Percentiles rank a stretch among this genome's conserved stretches.
Evolutionary conservation across 2,329 filamentous ascomycete genomes (phyloP).

Genomic region (Epichloe baconii): DNA sequence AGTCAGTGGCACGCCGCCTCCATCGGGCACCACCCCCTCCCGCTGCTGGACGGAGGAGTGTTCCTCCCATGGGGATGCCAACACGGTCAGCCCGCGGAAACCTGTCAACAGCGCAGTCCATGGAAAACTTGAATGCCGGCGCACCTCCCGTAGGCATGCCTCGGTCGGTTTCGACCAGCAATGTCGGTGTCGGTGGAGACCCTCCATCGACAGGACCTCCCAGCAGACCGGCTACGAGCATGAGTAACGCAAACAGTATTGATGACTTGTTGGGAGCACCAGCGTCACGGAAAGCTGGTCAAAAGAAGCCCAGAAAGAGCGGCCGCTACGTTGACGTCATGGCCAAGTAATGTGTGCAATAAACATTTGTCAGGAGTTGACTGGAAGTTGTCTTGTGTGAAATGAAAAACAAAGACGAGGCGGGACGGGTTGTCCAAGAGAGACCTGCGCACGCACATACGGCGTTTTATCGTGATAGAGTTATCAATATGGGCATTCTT

Average conservation of each 20-base stretch:
- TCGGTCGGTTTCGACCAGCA: slow-evolving; percentile 36
- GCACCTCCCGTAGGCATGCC: slow-evolving; percentile 27
- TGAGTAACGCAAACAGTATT: slow-evolving; percentile 88
- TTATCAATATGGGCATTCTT: slow-evolving; percentile 1
- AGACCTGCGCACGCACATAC: neutral
- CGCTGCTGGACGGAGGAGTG: slow-evolving; percentile 15
- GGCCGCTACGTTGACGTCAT: slow-evolving; percentile 94
- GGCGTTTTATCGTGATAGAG: slow-evolving; percentile 2
- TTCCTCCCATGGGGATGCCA: slow-evolving; percentile 19
- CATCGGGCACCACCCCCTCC: slow-evolving; percentile 23
- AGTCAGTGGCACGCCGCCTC: slow-evolving; percentile 38
- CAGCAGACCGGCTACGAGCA: slow-evolving; percentile 61
- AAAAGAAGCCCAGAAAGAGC: slow-evolving; percentile 64
- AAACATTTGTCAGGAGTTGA: too few relatives aligned
- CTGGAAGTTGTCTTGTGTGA: neutral
- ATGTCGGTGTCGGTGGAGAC: slow-evolving; percentile 17
- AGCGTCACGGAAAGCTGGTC: slow-evolving; percentile 50
- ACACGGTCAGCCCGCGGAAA: slow-evolving; percentile 6
- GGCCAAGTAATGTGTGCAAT: slow-evolving; percentile 41
- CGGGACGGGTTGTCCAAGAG: neutral
- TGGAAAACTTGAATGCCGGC: slow-evolving; percentile 21
- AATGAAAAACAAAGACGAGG: neutral
- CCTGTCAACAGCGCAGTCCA: slow-evolving; percentile 2
- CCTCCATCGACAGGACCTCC: slow-evolving; percentile 37
- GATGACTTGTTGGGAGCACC: slow-evolving; percentile 79